Evolutionary conservation across 768 basidiomycete species (phyloP), one percentile per base, ranked within the genome.

Genomic region (Tylopilus intermedius): DNA sequence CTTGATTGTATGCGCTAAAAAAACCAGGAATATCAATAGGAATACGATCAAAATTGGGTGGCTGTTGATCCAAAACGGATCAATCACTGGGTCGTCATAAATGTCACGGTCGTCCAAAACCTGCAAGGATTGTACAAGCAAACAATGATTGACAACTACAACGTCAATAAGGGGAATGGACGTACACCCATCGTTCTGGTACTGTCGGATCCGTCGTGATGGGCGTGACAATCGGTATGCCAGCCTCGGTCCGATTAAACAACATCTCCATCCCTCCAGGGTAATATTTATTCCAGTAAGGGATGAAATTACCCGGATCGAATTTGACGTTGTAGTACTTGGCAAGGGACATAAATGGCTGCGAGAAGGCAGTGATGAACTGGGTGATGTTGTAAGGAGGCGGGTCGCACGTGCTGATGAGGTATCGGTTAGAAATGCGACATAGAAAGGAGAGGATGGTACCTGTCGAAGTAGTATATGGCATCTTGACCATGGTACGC

Each of bases 381-480:
- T 62, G 60, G 0, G 69, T 3, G 32, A 58, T 47, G 14, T 72
- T 67, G 30, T 68, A 58, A 0, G 62, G 38, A 55, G 58, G 60
- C 6, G 37, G 37, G 9, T 4, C 0, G 8, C 27, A 44, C 8
- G 47, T 13, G 21, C 60, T 59, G 32, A 13, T 3, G 10, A 5
- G 24, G 1, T 7, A 3, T 5, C 15, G 14, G 21, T 44, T 37
- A 7, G 53, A n/a, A 45, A 11, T 15, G 15, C 4, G 13, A 9
- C 1, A 10, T 10, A 8, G 33, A 24, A n/a, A 14, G 7, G 8
- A 22, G 2, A 13, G 8, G n/a, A 38, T 15, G 41, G 11, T 37
- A 57, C 55, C 59, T 66, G 4, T 71, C 59, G 54, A 77, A 79
- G 50, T 78, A 78, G 55, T 74, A 78, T 2, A 49, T 32, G 2